These are phyloP conservation scores for Pythium volutum DNA, from an alignment of 352 stramenopile genomes.

Conservation along the genomic window DNA sequence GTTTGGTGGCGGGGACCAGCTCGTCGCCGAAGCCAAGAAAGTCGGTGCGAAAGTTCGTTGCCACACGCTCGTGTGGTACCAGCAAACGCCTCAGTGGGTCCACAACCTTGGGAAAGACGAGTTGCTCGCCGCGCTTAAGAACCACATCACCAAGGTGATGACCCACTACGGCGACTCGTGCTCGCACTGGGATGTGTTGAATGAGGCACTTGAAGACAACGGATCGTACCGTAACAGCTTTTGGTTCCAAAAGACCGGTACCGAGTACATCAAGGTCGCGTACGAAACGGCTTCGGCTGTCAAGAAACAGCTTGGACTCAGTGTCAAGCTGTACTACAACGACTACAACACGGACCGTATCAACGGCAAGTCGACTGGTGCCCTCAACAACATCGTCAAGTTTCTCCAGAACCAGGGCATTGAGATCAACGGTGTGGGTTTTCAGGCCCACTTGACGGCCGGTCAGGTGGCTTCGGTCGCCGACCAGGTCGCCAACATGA, in stretches of 20 bases:
- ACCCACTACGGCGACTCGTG: background rate
- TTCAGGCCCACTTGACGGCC: background rate
- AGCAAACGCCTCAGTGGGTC: constrained; percentile 1
- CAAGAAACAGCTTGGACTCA: constrained; percentile 4
- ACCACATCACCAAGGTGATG: constrained; percentile 6
- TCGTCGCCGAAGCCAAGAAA: background rate
- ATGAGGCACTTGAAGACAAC: background rate
- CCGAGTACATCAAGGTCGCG: constrained; percentile 4
- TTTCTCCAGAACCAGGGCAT: constrained; percentile 1
- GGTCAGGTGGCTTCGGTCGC: background rate
- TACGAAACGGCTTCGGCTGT: background rate
- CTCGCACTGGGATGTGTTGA: background rate
- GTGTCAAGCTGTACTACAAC: constrained; percentile 1
- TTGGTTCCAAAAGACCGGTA: constrained; percentile 1
- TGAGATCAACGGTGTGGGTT: constrained; percentile 1
- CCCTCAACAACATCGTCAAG: constrained; percentile 5
- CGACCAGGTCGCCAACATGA: constrained; percentile 2
- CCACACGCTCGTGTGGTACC: background rate
- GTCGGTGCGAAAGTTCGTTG: background rate
- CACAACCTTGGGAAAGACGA: background rate
- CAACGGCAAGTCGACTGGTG: background rate
- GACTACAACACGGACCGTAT: constrained; percentile 5
- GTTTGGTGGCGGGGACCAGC: background rate
- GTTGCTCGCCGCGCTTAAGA: background rate
- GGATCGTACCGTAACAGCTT: background rate